Conservation (phyloP, 352 stramenopile species). For the Pythium sp. region DNA sequence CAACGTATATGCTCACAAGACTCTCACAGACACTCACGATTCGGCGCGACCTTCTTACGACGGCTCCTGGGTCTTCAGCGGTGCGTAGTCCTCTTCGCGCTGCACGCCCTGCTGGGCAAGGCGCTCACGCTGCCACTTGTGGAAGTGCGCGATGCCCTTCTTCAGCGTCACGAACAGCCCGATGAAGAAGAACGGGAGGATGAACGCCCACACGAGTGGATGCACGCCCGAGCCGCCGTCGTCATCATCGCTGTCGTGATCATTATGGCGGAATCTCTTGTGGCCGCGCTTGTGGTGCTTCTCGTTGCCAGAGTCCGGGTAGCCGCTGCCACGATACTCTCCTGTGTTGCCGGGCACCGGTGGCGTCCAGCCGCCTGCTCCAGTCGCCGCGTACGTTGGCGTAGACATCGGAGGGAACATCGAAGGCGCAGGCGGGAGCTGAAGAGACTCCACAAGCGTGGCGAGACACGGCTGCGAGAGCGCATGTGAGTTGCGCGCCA, state of each 20-base stretch:
- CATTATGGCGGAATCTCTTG: background rate
- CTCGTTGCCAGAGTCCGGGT: background rate
- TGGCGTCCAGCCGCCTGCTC: background rate
- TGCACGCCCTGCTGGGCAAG: background rate
- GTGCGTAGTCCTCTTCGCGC: background rate
- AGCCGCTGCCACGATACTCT: background rate
- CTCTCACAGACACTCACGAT: background rate
- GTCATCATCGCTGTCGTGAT: background rate
- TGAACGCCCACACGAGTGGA: conserved; percentile 5
- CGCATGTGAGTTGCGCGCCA: background rate
- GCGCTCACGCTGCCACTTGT: background rate
- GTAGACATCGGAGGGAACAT: background rate
- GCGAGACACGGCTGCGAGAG: background rate
- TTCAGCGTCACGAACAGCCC: background rate
- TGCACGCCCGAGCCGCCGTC: background rate
- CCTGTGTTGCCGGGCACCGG: background rate
- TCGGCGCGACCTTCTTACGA: background rate
- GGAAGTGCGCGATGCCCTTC: background rate
- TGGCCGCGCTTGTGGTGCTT: background rate
- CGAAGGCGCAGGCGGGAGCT: background rate
- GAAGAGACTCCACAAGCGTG: background rate
- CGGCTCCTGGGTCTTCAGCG: conserved; percentile 1
- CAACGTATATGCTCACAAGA: background rate
- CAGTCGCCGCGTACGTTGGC: background rate
- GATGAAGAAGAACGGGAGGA: conserved; percentile 8